phyloP scores from a whole-genome alignment of 1,284 basidiomycete species.

The Ceratobasidium sp. region DNA sequence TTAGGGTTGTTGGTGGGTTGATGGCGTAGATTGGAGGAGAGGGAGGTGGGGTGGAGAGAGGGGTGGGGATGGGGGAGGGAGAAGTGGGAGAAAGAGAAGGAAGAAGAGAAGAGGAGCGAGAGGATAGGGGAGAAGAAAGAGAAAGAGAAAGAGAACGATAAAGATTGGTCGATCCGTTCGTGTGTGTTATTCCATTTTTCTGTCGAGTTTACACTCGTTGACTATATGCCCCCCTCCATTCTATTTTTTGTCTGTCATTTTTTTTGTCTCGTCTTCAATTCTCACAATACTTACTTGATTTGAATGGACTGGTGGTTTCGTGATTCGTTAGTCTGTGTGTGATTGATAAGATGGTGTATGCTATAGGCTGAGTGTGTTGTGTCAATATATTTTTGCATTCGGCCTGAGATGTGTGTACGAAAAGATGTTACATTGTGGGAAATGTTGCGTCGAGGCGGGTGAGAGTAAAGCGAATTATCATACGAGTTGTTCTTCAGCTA shows the following conservation, averaged over 20 bases:
- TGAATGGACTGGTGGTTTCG: slow-evolving; percentile 15
- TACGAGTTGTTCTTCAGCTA: too few relatives aligned
- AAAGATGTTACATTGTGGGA: too few relatives aligned
- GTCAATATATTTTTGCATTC: background rate
- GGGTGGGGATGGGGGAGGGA: background rate
- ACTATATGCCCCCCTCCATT: slow-evolving; percentile 14
- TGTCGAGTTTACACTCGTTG: slow-evolving; percentile 6
- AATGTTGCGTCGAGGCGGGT: too few relatives aligned
- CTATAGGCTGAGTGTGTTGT: background rate
- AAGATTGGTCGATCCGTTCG: slow-evolving; percentile 11
- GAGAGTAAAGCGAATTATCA: too few relatives aligned
- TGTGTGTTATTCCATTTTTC: slow-evolving; percentile 38
- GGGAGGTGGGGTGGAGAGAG: background rate
- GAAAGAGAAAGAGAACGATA: background rate
- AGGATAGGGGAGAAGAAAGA: too few relatives aligned
- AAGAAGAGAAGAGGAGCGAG: too few relatives aligned
- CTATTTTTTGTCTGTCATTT: slow-evolving; percentile 1
- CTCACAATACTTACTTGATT: too few relatives aligned
- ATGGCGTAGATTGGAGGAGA: slow-evolving; percentile 10
- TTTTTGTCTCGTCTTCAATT: background rate
- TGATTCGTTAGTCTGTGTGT: background rate
- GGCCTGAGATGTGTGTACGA: background rate
- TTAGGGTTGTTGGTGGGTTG: slow-evolving; percentile 56
- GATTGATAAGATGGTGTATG: background rate
- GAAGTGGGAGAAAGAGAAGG: background rate